Evolutionary conservation across 306 rosid genomes (phyloP), one percentile per base, ranked within the genome.

Genomic region (Leucaena leucocephala): DNA sequence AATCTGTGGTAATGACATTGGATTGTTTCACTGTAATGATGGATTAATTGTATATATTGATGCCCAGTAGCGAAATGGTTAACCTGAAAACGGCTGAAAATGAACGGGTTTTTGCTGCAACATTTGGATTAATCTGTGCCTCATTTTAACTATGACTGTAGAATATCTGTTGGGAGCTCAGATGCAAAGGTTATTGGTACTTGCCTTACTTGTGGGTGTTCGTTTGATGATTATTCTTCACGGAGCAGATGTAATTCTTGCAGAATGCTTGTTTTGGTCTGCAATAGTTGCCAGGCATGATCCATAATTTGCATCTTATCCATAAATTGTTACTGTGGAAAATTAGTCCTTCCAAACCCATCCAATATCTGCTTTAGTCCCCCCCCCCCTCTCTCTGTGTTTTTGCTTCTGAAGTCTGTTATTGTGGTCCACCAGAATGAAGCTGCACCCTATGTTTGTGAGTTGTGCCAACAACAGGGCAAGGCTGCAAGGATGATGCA

Each of bases 91-190:
- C n/a, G 63, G 79, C 55, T 72, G 73, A 80, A 76, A 46, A 50
- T 74, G 72, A 21, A 34, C 17, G 75, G 27, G 69, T 45, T 33
- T 39, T 33, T 81, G 75, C 75, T 80, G 74, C 81, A 59, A 71
- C 55, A 74, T 61, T 73, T 13, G 71, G 46, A 69, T 61, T 13
- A 62, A 67, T 72, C 61, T 52, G 55, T 77, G 44, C 74, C 21
- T 50, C 44, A 5, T 81, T 85, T 77, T 49, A 70, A 76, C 33
- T 66, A 45, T 82, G 85, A 48, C 73, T 79, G 76, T 72, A 95
- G 98, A 94, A 89, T 92, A 71, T 86, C 97, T n/a, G 97, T 92
- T 80, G 97, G 97, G 83, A 87, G 98, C 85, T 89, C 90, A 80
- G 97, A 87, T 69, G 75, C 86, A 59, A 84, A 87, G 62, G 79